Conservation (phyloP, 2,329 filamentous ascomycete species). For the Shiraia bambusicola region DNA sequence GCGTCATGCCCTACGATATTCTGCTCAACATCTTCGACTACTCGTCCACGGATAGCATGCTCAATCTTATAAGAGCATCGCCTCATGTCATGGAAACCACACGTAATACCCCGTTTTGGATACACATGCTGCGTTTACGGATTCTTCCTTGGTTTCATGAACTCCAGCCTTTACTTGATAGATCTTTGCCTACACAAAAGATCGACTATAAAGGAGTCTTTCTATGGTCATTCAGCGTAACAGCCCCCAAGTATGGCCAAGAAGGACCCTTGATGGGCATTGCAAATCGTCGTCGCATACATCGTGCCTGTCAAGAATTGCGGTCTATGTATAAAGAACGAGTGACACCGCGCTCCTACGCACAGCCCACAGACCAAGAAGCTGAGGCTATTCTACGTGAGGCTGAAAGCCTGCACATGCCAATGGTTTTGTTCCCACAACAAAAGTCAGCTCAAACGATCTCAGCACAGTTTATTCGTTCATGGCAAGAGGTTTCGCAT, state of each 20-base stretch:
- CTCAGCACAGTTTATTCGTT: slow-evolving; percentile 13
- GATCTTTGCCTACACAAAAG: slow-evolving; percentile 1
- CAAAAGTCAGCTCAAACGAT: not conserved
- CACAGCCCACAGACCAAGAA: slow-evolving; percentile 3
- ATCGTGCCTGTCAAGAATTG: slow-evolving; percentile 15
- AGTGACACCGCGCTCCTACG: not conserved
- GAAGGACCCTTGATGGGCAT: slow-evolving; percentile 29
- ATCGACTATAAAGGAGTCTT: slow-evolving; percentile 21
- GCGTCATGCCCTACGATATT: slow-evolving; percentile 15
- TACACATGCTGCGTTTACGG: slow-evolving; percentile 11
- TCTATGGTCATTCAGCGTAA: slow-evolving; percentile 24
- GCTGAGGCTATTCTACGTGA: slow-evolving; percentile 10
- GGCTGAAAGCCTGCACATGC: slow-evolving; percentile 6
- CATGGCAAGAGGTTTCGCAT: slow-evolving; percentile 10
- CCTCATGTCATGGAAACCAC: slow-evolving; percentile 11
- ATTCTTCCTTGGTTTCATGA: slow-evolving; percentile 21
- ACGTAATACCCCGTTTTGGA: slow-evolving; percentile 13
- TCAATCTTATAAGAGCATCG: slow-evolving; percentile 17
- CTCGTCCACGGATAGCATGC: slow-evolving; percentile 6
- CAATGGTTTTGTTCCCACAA: slow-evolving; percentile 10
- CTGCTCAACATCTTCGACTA: slow-evolving; percentile 9
- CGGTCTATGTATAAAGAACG: slow-evolving; percentile 5
- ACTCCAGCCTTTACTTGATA: not conserved
- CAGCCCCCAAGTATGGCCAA: slow-evolving; percentile 18
- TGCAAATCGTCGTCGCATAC: slow-evolving; percentile 39